These are phyloP conservation scores for Candida tammaniensis DNA, from an alignment of 805 yeast genomes.

Conservation along the genomic window DNA sequence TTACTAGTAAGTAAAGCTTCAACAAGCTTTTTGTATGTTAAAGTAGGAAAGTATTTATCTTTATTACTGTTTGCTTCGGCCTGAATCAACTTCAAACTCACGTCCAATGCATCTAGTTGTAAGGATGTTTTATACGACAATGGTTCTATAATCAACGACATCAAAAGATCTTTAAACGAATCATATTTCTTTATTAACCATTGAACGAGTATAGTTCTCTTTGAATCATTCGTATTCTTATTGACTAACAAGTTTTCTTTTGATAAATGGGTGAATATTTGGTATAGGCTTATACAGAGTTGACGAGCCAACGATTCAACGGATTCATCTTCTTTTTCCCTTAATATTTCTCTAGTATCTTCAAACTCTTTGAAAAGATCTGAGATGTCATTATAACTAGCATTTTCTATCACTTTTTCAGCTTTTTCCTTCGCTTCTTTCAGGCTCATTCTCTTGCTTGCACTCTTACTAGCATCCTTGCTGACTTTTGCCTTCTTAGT, in stretches of 20 bases:
- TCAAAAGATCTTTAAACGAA: slow-evolving; percentile 45
- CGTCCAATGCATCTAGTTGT: slow-evolving; percentile 53
- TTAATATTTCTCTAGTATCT: slow-evolving; percentile 17
- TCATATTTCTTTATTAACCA: slow-evolving; percentile 66
- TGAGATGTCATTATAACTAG: slow-evolving; percentile 53
- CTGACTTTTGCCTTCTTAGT: slow-evolving; percentile 5
- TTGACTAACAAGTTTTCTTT: slow-evolving; percentile 38
- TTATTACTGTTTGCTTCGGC: slow-evolving; percentile 51
- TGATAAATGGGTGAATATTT: slow-evolving; percentile 49
- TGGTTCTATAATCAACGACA: slow-evolving; percentile 37
- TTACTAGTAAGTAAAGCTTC: slow-evolving; percentile 24
- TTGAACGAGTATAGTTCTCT: slow-evolving; percentile 47
- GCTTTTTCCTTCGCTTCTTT: slow-evolving; percentile 8
- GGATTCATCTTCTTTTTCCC: slow-evolving; percentile 17
- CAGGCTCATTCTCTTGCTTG: neutral
- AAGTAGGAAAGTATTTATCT: slow-evolving; percentile 66
- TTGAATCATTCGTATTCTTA: slow-evolving; percentile 37
- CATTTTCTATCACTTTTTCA: slow-evolving; percentile 36
- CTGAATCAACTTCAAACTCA: slow-evolving; percentile 52
- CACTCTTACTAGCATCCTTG: slow-evolving; percentile 6
- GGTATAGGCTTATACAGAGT: slow-evolving; percentile 39
- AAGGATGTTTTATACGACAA: slow-evolving; percentile 48
- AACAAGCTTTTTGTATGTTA: slow-evolving; percentile 44
- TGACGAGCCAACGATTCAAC: slow-evolving; percentile 37
- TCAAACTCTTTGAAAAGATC: slow-evolving; percentile 41